A percentile compares a stretch with the other conserved stretches of the same genome.
Evolutionary conservation across 305 asterid genomes (phyloP).

Genomic region (Plantago coronopus): DNA sequence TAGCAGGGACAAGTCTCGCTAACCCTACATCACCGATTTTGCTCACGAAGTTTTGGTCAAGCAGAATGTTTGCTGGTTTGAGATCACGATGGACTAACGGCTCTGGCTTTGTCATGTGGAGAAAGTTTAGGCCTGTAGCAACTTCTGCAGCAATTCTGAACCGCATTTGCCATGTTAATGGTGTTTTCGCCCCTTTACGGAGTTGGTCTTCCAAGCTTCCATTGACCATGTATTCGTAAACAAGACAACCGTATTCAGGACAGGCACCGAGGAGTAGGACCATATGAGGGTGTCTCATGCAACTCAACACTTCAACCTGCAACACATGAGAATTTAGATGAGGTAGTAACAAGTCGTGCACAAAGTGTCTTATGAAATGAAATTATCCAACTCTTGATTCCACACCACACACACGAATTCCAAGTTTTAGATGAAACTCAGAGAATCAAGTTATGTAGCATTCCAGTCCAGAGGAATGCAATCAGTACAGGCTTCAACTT

Average conservation of each 20-base stretch:
- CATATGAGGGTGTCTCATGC: slow-evolving; percentile 87
- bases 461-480: too few species aligned
- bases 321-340: not conserved
- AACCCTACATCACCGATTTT: slow-evolving; percentile 84
- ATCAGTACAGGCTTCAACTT: too few species aligned
- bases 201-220: slow-evolving; percentile 93
- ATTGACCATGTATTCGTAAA: slow-evolving; percentile 78
- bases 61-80: slow-evolving; percentile 73
- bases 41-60: slow-evolving; percentile 75
- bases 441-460: too few species aligned
- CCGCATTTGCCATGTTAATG: slow-evolving; percentile 77
- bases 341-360: not conserved
- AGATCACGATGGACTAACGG: slow-evolving; percentile 92
- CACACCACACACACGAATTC: too few species aligned
- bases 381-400: too few species aligned
- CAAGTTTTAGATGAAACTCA: too few species aligned
- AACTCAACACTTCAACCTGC: slow-evolving; percentile 81
- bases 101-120: slow-evolving; percentile 87
- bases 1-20: slow-evolving; percentile 75
- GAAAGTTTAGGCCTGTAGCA: slow-evolving; percentile 71
- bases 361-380: not conserved
- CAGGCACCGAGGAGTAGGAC: slow-evolving; percentile 94
- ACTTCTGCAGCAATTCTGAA: slow-evolving; percentile 79
- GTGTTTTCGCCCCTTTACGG: slow-evolving; percentile 38
- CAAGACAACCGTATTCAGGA: slow-evolving; percentile 92